phyloP scores from a whole-genome alignment of 805 yeast genomes.

The Saccharomycopsis javanensis region DNA sequence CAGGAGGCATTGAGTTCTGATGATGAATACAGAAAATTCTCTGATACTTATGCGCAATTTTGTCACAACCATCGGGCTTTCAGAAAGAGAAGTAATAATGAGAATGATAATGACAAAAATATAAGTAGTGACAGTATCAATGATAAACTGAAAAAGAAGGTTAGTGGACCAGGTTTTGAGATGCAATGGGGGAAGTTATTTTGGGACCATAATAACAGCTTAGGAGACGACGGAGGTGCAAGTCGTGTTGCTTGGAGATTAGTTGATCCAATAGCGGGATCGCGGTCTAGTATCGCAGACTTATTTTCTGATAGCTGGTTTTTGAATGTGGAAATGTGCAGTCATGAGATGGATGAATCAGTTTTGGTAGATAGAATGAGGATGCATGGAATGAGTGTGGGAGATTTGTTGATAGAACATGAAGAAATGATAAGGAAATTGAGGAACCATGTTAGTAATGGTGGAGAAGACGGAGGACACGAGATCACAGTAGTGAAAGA shows the following conservation, averaged over 20 bases:
- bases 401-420: not conserved
- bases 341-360: conserved; percentile 33
- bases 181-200: conserved; percentile 58
- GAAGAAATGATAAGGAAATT: not conserved
- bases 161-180: conserved; percentile 61
- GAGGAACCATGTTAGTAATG: not conserved
- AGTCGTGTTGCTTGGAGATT: conserved; percentile 68
- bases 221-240: conserved; percentile 40
- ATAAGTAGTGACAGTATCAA: not conserved
- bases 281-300: conserved; percentile 45
- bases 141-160: conserved; percentile 27
- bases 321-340: conserved; percentile 46
- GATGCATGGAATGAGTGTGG: not conserved
- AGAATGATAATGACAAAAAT: not conserved
- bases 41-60: conserved; percentile 35
- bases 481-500: not conserved
- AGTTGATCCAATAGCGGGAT: conserved; percentile 49
- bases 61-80: conserved; percentile 37
- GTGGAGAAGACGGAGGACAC: not conserved
- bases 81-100: conserved; percentile 21
- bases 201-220: conserved; percentile 8
- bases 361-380: conserved; percentile 2
- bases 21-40: conserved; percentile 47
- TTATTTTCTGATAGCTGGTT: conserved; percentile 61
- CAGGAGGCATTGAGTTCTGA: conserved; percentile 36